A percentile compares a stretch with the other conserved stretches of the same genome.
These are phyloP conservation scores for Anastatica hierochuntica DNA, from an alignment of 345 rosid species.

Conservation along the genomic window DNA sequence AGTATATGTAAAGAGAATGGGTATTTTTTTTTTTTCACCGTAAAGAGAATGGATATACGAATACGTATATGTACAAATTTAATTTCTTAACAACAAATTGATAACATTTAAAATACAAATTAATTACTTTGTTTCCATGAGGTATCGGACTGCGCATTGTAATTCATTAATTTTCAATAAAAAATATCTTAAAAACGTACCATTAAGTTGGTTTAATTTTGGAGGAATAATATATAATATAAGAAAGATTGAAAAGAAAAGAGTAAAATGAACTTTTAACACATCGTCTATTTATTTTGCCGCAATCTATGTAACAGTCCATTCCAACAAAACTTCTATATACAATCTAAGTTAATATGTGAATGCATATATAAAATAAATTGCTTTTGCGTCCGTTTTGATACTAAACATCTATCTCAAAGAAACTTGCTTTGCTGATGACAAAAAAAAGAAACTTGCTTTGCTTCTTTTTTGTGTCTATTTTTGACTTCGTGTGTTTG, in stretches of 20 bases:
- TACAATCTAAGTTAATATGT: background rate
- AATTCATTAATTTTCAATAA: background rate
- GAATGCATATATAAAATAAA: background rate
- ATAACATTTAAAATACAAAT: background rate
- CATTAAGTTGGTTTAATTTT: background rate
- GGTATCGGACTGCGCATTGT: slow-evolving; percentile 4
- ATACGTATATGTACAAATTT: slow-evolving; percentile 2
- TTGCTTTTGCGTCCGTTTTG: too few species aligned
- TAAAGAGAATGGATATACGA: background rate
- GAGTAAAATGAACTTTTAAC: background rate
- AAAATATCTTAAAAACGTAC: background rate
- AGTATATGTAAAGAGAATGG: background rate
- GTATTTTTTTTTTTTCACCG: too few species aligned
- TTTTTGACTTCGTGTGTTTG: slow-evolving; percentile 11
- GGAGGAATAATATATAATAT: background rate
- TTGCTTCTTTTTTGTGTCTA: slow-evolving; percentile 5
- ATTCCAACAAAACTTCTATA: background rate
- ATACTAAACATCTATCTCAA: too few species aligned
- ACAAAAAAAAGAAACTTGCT: background rate
- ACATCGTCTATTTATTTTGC: too few species aligned
- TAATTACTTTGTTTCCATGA: background rate
- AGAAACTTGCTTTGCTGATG: too few species aligned
- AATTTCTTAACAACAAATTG: background rate
- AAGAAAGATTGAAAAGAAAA: background rate
- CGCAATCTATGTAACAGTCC: background rate